Base-by-base conservation (phyloP, 202 grass and related monocot species). In the Setaria viridis region DNA sequence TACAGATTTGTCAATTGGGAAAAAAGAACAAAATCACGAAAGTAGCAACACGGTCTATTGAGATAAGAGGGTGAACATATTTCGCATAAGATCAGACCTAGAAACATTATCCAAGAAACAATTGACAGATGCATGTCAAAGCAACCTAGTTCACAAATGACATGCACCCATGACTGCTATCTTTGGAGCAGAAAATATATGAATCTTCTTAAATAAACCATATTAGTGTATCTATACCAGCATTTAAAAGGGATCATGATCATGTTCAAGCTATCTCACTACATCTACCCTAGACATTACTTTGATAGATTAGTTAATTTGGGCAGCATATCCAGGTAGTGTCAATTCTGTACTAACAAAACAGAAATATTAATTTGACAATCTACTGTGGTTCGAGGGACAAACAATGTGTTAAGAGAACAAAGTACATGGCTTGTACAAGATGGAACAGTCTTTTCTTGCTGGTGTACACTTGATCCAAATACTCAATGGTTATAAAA, bases 1-100 rank as follows among this genome's bases (percentile, higher is more conserved):
- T 79, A 85, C 60, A 86, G 39, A 81, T 84, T 55, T 69, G 87
- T 85, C 85, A 94, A 87, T 69, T 77, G 25, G 70, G 66, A 70
- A 67, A 74, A 75, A 55, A 81, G 46, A 86, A 57, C 79, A 71
- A 12, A 41, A 74, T 72, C 53, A 78, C 29, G 47, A 30, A 72
- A 82, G 54, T 80, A 63, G 32, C 45, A 66, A 63, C 62, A 83
- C 9, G 1, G 5, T 47, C 15, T 42, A 7, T 73, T 51, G 34
- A 33, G 9, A 25, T 9, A 76, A 70, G 46, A 21, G 11, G 57
- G 7, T 30, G 47, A 50, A 82, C 62, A 45, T 20, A 45, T 41
- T 74, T 45, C 84, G 79, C 51, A 85, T 11, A 74, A 70, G 60
- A 82, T 58, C 9, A 72, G 41, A 19, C 49, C 35, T 33, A 76